Conservation (phyloP, 208 protist genomes). For the Leishmania turanica region DNA sequence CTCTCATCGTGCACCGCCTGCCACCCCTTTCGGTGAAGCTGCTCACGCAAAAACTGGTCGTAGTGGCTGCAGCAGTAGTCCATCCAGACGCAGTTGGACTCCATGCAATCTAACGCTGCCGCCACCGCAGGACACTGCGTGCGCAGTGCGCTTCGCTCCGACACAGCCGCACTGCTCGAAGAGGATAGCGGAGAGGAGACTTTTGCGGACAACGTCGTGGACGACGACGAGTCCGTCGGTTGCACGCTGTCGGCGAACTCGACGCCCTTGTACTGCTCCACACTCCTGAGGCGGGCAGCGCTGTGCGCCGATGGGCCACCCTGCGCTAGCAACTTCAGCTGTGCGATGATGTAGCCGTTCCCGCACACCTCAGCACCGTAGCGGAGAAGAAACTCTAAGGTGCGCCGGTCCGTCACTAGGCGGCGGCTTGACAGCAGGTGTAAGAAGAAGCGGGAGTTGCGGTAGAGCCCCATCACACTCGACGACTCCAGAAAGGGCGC, state of each 20-base stretch:
- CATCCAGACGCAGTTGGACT: conserved; percentile 71
- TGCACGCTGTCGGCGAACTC: conserved; percentile 13
- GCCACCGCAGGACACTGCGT: conserved; percentile 18
- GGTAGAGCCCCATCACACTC: conserved; percentile 38
- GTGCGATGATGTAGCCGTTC: conserved; percentile 50
- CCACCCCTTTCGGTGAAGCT: conserved; percentile 18
- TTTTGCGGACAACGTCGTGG: neutral
- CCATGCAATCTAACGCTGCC: conserved; percentile 46
- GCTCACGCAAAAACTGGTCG: conserved; percentile 44
- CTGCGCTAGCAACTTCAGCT: conserved; percentile 30
- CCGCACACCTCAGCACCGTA: conserved; percentile 39
- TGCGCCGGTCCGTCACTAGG: conserved; percentile 4
- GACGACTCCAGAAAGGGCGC: conserved; percentile 19
- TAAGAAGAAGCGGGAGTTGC: conserved; percentile 57
- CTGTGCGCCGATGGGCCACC: neutral
- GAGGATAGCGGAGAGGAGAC: neutral
- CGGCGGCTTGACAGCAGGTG: conserved; percentile 26
- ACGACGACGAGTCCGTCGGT: neutral
- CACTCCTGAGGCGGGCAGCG: neutral
- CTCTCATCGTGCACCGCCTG: conserved; percentile 7
- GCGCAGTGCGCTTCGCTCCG: conserved; percentile 1
- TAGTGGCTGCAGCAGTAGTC: conserved; percentile 69
- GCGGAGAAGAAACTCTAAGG: conserved; percentile 29
- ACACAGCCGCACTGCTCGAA: no score
- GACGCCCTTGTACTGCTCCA: conserved; percentile 15